A percentile compares a stretch with the other conserved stretches of the same genome.
These are phyloP conservation scores for Hapsidospora chrysogenum DNA, from an alignment of 495 filamentous ascomycete species.

Conservation along the genomic window DNA sequence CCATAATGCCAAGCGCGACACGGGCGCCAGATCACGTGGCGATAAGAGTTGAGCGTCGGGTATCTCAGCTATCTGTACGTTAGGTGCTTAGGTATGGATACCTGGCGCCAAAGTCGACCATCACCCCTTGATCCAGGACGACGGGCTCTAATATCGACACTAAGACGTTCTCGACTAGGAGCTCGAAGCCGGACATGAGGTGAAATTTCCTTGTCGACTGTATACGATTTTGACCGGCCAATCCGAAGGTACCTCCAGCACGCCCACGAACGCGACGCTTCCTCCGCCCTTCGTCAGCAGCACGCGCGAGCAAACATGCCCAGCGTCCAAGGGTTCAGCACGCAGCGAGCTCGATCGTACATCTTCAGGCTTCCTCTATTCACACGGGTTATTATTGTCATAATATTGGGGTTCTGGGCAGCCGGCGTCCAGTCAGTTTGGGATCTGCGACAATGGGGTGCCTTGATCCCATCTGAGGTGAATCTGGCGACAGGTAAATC, in stretches of 20 bases:
- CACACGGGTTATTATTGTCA: conserved; percentile 56
- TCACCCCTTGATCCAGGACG: no score
- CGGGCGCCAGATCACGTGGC: no score
- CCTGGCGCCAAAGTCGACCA: no score
- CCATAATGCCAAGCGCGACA: no score
- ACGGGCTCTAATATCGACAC: neutral
- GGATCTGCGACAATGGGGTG: conserved; percentile 56
- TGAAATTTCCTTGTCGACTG: neutral
- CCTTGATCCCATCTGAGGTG: conserved; percentile 61
- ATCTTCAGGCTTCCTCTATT: conserved; percentile 73
- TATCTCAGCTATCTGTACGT: no score
- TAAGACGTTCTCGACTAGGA: neutral
- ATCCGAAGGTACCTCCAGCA: no score
- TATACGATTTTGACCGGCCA: no score
- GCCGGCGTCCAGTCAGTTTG: conserved; percentile 46
- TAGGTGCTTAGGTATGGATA: no score
- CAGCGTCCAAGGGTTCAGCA: conserved; percentile 21
- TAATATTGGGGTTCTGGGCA: conserved; percentile 52
- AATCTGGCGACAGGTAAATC: conserved; percentile 57
- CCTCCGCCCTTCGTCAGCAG: neutral
- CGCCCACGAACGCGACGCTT: conserved; percentile 1
- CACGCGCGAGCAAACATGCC: conserved; percentile 12
- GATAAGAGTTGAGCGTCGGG: no score
- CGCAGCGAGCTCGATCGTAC: conserved; percentile 39
- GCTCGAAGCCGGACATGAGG: neutral